phyloP scores from a whole-genome alignment of 257 asterid species.

The Solanum megistacrolobum region DNA sequence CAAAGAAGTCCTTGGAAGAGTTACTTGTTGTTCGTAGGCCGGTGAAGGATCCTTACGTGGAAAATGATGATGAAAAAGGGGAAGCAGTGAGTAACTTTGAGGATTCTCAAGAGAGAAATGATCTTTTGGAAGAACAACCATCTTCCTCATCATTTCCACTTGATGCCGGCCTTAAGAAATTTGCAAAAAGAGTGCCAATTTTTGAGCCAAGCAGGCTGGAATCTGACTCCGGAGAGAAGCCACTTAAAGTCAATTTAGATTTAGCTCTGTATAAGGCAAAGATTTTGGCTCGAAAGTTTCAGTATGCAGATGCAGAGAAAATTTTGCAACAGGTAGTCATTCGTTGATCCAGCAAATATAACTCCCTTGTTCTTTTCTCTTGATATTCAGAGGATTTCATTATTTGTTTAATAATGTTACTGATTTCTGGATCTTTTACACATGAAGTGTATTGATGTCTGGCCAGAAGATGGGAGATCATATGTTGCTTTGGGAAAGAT shows the following conservation, averaged over 20 bases:
- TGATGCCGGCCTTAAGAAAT: slow-evolving; percentile 50
- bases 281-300: slow-evolving; percentile 47
- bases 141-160: slow-evolving; percentile 23
- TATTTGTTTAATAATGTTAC: slow-evolving; percentile 5
- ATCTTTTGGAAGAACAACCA: neutral
- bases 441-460: slow-evolving; percentile 67
- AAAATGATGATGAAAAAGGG: slow-evolving; percentile 17
- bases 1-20: slow-evolving; percentile 72
- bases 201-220: slow-evolving; percentile 71
- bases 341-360: neutral
- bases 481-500: slow-evolving; percentile 82
- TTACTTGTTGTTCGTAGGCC: slow-evolving; percentile 82
- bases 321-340: slow-evolving; percentile 54
- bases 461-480: slow-evolving; percentile 99
- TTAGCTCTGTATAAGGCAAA: slow-evolving; percentile 77
- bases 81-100: slow-evolving; percentile 1
- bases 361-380: neutral
- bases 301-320: slow-evolving; percentile 64
- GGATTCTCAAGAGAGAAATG: neutral
- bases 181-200: slow-evolving; percentile 76
- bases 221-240: slow-evolving; percentile 43
- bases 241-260: slow-evolving; percentile 77
- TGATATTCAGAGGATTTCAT: neutral
- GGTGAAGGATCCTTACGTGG: slow-evolving; percentile 35
- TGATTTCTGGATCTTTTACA: neutral